These are phyloP conservation scores for Colletotrichum tabaci DNA, from an alignment of 2,329 filamentous ascomycete genomes.

Conservation along the genomic window DNA sequence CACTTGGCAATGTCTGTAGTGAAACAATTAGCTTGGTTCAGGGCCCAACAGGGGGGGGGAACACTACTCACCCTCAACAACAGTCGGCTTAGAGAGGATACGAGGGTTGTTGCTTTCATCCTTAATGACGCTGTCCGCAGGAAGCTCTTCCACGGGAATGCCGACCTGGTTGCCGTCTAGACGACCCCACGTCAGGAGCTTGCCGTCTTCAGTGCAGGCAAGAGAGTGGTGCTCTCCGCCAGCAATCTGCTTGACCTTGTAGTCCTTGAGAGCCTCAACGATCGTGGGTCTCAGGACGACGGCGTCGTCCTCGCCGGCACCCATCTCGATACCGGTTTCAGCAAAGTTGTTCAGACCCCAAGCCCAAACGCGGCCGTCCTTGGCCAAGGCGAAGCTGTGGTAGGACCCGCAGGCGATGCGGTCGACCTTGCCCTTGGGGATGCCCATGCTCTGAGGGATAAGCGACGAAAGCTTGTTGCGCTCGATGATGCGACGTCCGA, in stretches of 20 bases:
- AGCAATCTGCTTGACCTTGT: slow-evolving; percentile 76
- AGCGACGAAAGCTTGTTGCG: slow-evolving; percentile 75
- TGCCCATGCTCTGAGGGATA: slow-evolving; percentile 73
- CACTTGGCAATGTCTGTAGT: slow-evolving; percentile 66
- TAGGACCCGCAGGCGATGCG: slow-evolving; percentile 79
- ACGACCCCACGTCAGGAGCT: slow-evolving; percentile 74
- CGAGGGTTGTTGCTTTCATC: slow-evolving; percentile 77
- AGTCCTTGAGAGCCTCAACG: slow-evolving; percentile 74
- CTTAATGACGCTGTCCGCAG: slow-evolving; percentile 72
- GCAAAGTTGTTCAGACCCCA: slow-evolving; percentile 93
- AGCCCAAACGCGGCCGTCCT: slow-evolving; percentile 78
- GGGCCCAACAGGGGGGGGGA: background rate
- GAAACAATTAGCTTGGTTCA: slow-evolving; percentile 19
- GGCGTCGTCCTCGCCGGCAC: slow-evolving; percentile 77
- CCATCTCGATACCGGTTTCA: slow-evolving; percentile 76
- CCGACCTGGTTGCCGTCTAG: slow-evolving; percentile 70
- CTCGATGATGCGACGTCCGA: slow-evolving; percentile 70
- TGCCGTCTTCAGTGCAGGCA: slow-evolving; percentile 69
- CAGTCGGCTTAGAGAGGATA: slow-evolving; percentile 78
- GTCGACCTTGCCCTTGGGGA: slow-evolving; percentile 75
- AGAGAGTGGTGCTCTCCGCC: slow-evolving; percentile 82
- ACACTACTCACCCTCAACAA: slow-evolving; percentile 68
- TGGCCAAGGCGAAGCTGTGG: slow-evolving; percentile 85
- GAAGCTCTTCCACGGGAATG: slow-evolving; percentile 69
- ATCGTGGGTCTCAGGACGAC: slow-evolving; percentile 80